Conservation (phyloP, 2,329 filamentous ascomycete species). For the Penicillium decumbens region DNA sequence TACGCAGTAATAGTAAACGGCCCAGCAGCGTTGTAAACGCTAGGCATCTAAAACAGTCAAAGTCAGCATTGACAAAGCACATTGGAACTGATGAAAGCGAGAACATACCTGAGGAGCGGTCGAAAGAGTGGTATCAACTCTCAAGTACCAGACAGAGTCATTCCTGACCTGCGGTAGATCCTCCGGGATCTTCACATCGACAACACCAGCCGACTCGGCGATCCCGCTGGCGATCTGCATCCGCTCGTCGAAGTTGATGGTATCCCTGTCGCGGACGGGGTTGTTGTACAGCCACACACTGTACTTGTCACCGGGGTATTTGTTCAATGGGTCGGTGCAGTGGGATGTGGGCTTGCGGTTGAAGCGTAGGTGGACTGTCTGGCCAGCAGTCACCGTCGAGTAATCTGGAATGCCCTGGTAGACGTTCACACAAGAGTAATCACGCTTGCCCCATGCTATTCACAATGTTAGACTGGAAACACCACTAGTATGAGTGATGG, state of each 20-base stretch:
- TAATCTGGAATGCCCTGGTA: constrained; percentile 32
- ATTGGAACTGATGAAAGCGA: too few species aligned
- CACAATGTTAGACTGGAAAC: neutral
- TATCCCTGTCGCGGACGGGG: constrained; percentile 22
- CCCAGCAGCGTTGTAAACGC: constrained; percentile 26
- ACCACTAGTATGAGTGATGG: neutral
- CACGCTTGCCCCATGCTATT: constrained; percentile 33
- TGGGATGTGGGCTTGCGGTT: constrained; percentile 25
- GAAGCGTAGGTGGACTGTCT: constrained; percentile 25
- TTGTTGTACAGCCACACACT: constrained; percentile 31
- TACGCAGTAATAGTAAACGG: constrained; percentile 25
- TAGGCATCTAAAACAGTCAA: constrained; percentile 24
- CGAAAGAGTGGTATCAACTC: constrained; percentile 20
- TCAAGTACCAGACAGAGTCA: constrained; percentile 29
- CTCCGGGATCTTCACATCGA: constrained; percentile 25
- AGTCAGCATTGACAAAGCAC: neutral
- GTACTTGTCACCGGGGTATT: constrained; percentile 25
- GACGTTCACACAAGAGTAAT: constrained; percentile 32
- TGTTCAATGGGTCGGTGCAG: constrained; percentile 20
- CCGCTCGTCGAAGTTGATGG: constrained; percentile 19
- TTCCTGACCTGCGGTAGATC: constrained; percentile 25
- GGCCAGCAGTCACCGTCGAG: constrained; percentile 26
- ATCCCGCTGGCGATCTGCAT: constrained; percentile 22
- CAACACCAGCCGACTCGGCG: constrained; percentile 13
- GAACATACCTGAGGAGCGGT: constrained; percentile 29